Conservation (phyloP, 345 rosid genomes). For the Citrus unshiu region DNA sequence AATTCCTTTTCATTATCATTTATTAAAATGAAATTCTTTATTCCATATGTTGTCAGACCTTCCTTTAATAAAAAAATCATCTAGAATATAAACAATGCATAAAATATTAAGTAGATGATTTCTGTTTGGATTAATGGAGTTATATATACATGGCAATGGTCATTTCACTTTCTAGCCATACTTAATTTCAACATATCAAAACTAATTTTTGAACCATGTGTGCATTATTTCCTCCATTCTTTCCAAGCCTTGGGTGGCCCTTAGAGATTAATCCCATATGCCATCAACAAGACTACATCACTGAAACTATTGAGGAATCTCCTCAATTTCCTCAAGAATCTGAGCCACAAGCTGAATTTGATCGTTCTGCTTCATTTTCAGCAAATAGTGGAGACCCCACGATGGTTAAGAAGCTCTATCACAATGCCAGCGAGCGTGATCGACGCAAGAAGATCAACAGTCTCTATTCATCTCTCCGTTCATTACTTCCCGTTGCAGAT, state of each 20-base stretch:
- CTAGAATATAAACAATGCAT: neutral
- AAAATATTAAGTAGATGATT: neutral
- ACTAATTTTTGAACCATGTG: neutral
- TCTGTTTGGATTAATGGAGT: too few relatives aligned
- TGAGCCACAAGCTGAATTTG: neutral
- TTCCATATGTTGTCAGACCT: neutral
- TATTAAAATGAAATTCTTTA: too few relatives aligned
- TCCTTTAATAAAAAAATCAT: too few relatives aligned
- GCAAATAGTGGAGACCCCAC: conserved; percentile 14
- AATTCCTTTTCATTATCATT: too few relatives aligned
- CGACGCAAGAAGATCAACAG: conserved; percentile 33
- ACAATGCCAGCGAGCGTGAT: conserved; percentile 35
- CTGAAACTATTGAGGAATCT: neutral
- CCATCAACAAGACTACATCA: neutral
- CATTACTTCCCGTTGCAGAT: conserved; percentile 19
- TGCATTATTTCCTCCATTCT: neutral
- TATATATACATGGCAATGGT: neutral
- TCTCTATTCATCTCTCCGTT: conserved; percentile 29
- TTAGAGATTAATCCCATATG: neutral
- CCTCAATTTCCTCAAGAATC: neutral
- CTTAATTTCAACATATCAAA: neutral
- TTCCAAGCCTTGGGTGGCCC: neutral
- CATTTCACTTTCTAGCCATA: neutral
- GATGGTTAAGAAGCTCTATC: conserved; percentile 32
- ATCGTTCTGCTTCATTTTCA: neutral